Conservation (phyloP, 768 basidiomycete species). For the Kwoniella shandongensis region DNA sequence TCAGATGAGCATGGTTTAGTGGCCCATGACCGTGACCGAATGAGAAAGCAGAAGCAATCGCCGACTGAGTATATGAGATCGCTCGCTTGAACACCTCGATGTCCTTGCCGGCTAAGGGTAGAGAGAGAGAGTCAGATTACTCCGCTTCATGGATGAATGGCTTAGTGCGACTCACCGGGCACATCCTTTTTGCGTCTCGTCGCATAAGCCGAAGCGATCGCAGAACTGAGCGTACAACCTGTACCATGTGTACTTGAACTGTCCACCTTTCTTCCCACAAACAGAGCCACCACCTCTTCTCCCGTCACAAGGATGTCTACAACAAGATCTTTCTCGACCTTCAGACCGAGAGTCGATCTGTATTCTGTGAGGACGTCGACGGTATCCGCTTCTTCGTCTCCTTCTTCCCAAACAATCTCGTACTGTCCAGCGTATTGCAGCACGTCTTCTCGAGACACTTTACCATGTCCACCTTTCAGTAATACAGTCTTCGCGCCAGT, state of each 20-base stretch:
- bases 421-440: conserved; percentile 40
- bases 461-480: conserved; percentile 82
- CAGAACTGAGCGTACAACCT: conserved; percentile 85
- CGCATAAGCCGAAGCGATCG: conserved; percentile 61
- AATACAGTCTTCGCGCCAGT: conserved; percentile 65
- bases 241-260: conserved; percentile 73
- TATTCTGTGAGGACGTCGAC: conserved; percentile 36
- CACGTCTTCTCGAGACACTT: conserved; percentile 58
- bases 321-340: conserved; percentile 42
- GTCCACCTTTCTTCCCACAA: conserved; percentile 32
- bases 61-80: conserved; percentile 69
- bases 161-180: conserved; percentile 10
- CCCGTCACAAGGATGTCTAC: conserved; percentile 42
- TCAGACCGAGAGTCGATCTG: conserved; percentile 59
- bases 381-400: conserved; percentile 34
- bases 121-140: not conserved
- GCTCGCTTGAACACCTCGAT: conserved; percentile 64
- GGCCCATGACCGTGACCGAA: conserved; percentile 80
- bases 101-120: not conserved
- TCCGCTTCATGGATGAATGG: not conserved
- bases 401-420: conserved; percentile 48
- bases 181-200: not conserved
- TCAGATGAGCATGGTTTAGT: conserved; percentile 76
- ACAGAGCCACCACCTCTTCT: conserved; percentile 17
- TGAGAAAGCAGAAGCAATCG: conserved; percentile 66